Evolutionary conservation across 768 basidiomycete genomes (phyloP).

Genomic region (Hydnum rufescens): DNA sequence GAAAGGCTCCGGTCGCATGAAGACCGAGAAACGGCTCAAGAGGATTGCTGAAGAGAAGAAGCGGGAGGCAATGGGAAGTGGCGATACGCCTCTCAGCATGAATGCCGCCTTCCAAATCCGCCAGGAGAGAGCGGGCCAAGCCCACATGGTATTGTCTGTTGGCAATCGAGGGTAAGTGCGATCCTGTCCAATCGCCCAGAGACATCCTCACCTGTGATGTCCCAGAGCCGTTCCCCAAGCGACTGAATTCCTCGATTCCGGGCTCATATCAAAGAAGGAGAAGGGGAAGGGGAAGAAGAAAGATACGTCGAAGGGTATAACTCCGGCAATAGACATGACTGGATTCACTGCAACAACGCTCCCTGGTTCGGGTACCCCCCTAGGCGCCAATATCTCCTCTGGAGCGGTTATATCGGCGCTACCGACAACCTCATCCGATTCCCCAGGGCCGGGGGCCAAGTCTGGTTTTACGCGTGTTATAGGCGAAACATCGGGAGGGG

Average conservation of each 20-base stretch:
- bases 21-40: constrained; percentile 90
- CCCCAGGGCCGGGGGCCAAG: constrained; percentile 35
- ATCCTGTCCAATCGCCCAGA: neutral
- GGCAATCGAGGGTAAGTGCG: constrained; percentile 68
- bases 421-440: constrained; percentile 23
- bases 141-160: constrained; percentile 88
- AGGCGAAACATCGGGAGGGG: constrained; percentile 26
- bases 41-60: constrained; percentile 97
- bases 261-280: constrained; percentile 67
- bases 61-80: constrained; percentile 79
- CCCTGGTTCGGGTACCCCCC: constrained; percentile 26
- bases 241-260: constrained; percentile 58
- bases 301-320: constrained; percentile 31
- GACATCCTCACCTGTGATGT: constrained; percentile 2
- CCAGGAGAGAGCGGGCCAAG: constrained; percentile 86
- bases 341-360: constrained; percentile 47
- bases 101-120: constrained; percentile 81
- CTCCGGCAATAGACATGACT: constrained; percentile 27
- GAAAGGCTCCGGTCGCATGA: constrained; percentile 89
- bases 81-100: constrained; percentile 93
- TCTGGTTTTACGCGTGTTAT: constrained; percentile 51
- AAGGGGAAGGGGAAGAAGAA: constrained; percentile 56
- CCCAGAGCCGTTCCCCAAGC: constrained; percentile 72
- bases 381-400: constrained; percentile 18
- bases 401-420: neutral